Evolutionary conservation across 371 early-diverging fungal genomes (phyloP), one percentile per base, ranked within the genome.

Genomic region (Rhizomucor pusillus): DNA sequence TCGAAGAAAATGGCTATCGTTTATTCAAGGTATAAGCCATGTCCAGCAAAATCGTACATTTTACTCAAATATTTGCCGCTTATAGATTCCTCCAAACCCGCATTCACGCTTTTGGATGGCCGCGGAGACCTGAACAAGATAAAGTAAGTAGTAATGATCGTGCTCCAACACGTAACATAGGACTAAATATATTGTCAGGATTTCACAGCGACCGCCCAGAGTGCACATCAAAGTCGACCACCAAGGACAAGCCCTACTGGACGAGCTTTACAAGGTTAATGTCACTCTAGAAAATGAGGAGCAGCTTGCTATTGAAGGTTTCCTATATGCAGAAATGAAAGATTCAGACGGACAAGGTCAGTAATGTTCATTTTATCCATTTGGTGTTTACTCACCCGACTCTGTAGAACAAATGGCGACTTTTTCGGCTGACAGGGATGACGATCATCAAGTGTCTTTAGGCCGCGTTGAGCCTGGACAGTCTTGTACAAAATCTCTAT

Each of bases 161-260:
- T 46, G 22, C n/a, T 18, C 1, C 14, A 23, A 9, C 1, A 3
- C 47, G 12, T 18, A 24, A 46, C 5, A 7, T 3, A 3, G n/a
- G 23, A 18, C 14, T n/a, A 16, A 19, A 24, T 18, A 44, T 18
- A 37, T 5, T 47, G 19, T n/a, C 45, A 86, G 87, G 14, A 71
- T 90, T 7, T 71, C 79, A 25, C 85, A 84, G 59, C 71, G 82
- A 34, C 85, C 84, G 41, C 88, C 91, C 16, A 85, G 83, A 20
- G 60, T 92, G 2, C 69, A 75, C 40, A 64, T 90, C n/a, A 58
- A 62, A 18, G 63, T 80, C 3, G 59, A 71, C 0, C 79, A 86
- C 60, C 56, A 62, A 12, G 67, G 87, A 5, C 90, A 89, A 7
- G 89, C 85, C 0, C 63, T 86, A 16, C 59, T 92, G 52, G 88